Evolutionary conservation across 2,329 filamentous ascomycete genomes (phyloP).

Genomic region (Coniella vitis): DNA sequence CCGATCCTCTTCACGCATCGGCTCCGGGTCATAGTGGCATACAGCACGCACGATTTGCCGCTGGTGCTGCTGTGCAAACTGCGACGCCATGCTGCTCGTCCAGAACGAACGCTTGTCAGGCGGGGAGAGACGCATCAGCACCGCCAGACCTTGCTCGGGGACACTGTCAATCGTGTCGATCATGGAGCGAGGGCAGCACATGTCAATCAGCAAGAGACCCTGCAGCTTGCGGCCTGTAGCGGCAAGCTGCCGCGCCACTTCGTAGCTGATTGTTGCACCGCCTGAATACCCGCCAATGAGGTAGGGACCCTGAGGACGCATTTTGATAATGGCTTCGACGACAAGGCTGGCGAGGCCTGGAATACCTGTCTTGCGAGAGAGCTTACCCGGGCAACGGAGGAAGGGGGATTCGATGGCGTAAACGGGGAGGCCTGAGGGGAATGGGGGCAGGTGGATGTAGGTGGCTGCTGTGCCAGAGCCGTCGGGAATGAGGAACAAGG

Average conservation of each 20-base stretch:
- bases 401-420: slow-evolving; percentile 26
- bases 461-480: slow-evolving; percentile 22
- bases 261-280: slow-evolving; percentile 21
- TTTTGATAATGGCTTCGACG: slow-evolving; percentile 19
- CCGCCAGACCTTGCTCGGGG: slow-evolving; percentile 8
- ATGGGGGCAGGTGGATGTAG: slow-evolving; percentile 22
- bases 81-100: slow-evolving; percentile 10
- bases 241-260: slow-evolving; percentile 19
- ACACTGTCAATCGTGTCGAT: slow-evolving; percentile 11
- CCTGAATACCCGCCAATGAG: slow-evolving; percentile 22
- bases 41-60: slow-evolving; percentile 11
- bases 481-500: slow-evolving; percentile 25
- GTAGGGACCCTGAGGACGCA: slow-evolving; percentile 20
- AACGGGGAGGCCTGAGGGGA: slow-evolving; percentile 19
- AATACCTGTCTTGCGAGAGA: slow-evolving; percentile 17
- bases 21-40: slow-evolving; percentile 10
- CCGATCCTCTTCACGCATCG: slow-evolving; percentile 3
- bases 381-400: slow-evolving; percentile 18
- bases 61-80: slow-evolving; percentile 11
- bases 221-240: slow-evolving; percentile 16
- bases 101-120: slow-evolving; percentile 10
- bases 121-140: slow-evolving; percentile 6
- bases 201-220: slow-evolving; percentile 20
- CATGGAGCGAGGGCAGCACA: slow-evolving; percentile 17
- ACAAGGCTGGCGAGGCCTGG: slow-evolving; percentile 17